Conservation (phyloP, 352 stramenopile species). For the Phytophthora idaei region DNA sequence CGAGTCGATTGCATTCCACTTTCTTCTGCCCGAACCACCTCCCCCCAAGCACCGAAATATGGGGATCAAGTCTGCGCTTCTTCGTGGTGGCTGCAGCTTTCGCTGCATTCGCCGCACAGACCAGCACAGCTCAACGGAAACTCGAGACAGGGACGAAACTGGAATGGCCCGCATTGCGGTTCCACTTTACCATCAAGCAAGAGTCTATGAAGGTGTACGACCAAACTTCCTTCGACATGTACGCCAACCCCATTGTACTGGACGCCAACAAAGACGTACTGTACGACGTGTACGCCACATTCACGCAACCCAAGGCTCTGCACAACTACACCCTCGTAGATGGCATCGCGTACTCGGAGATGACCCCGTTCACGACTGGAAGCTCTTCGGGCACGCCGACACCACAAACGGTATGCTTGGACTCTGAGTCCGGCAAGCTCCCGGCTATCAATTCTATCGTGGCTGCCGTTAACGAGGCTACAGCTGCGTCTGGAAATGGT, state of each 20-base stretch:
- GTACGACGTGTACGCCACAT: slow-evolving; percentile 33
- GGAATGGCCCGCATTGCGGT: slow-evolving; percentile 27
- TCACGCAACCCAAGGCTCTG: slow-evolving; percentile 20
- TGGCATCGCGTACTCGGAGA: slow-evolving; percentile 27
- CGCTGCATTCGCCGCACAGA: background rate
- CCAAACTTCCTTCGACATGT: slow-evolving; percentile 31
- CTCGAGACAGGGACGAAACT: slow-evolving; percentile 8
- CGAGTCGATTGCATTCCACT: background rate
- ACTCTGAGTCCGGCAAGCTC: slow-evolving; percentile 15
- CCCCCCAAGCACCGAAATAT: background rate
- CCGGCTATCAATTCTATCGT: slow-evolving; percentile 27
- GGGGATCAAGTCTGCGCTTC: background rate
- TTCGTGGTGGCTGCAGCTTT: background rate
- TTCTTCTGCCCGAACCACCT: background rate
- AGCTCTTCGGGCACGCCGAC: background rate
- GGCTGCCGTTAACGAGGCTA: slow-evolving; percentile 14
- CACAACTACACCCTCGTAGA: slow-evolving; percentile 40
- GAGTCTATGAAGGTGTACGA: slow-evolving; percentile 37
- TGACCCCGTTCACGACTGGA: slow-evolving; percentile 9
- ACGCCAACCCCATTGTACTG: slow-evolving; percentile 31
- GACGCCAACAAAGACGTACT: slow-evolving; percentile 18
- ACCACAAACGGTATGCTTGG: slow-evolving; percentile 17
- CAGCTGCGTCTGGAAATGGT: slow-evolving; percentile 1
- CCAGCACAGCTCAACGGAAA: slow-evolving; percentile 1
- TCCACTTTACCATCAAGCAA: slow-evolving; percentile 44